Base-by-base conservation (phyloP, 2,329 filamentous ascomycete species). In the Verticillium alfalfae region DNA sequence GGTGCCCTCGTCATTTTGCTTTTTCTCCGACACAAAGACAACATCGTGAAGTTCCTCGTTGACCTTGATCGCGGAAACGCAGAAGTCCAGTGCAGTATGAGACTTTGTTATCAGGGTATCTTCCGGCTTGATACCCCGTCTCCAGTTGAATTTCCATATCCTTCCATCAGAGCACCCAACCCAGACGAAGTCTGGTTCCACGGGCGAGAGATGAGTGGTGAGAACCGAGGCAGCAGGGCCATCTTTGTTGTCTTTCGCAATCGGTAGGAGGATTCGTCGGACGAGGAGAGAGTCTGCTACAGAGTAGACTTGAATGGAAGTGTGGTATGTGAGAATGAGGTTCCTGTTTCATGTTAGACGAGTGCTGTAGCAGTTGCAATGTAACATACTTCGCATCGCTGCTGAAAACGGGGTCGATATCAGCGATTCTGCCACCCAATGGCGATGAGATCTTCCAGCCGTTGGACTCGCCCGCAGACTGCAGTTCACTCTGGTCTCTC, bases 271-370 rank as follows among this genome's bases (percentile, higher is more conserved):
- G 57, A 97, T 88, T 61, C 87, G 86, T 67, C 92, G 88, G 56
- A 92, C 81, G 26, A 96, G 84, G 58, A 96, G 84, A 1, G 95
- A 98, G 60, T 92, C 93, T 66, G 85, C 80, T 36, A 91, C 86
- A 1, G 91, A 90, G 75, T 95, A 96, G 34, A 97, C 83, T 72
- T 93, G 90, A 60, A 97, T 80, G 10, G 89, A 88, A 34, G 85
- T 88, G 63, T 88, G 84, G 69, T 92, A 91, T 37, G 89, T 85
- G 61, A 96, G 74, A 62, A 97, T 87, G 45, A 97, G 73, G 74
- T 89, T 84, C 71, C 91, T 92, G 26, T 41, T 26, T n/a, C 9
- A 5, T 54, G 68, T 77, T 59, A 76, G 70, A 16, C 26, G 58
- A 67, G 60, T 56, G 12, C 45, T n/a, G 22, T 18, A 9, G 31